phyloP scores from a whole-genome alignment of 1,284 basidiomycete species.

The Ganoderma meredithae region DNA sequence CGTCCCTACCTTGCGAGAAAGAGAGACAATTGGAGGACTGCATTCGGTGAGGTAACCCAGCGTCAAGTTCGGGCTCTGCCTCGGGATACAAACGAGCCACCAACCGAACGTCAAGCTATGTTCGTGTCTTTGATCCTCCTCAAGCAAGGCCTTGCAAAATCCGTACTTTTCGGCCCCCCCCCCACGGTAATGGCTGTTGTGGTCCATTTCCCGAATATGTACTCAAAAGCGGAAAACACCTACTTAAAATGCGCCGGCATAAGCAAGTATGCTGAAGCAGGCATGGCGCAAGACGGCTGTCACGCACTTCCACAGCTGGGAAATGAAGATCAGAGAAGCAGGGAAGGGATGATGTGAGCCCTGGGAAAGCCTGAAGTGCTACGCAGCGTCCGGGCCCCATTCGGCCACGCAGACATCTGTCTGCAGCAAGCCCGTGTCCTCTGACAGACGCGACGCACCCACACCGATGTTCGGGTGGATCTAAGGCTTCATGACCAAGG shows the following conservation, averaged over 20 bases:
- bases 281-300: not conserved
- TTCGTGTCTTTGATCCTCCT: not conserved
- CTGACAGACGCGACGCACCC: constrained; percentile 9
- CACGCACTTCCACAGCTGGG: constrained; percentile 17
- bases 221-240: constrained; percentile 8
- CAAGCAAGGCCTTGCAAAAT: not conserved
- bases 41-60: not conserved
- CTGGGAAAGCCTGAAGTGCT: constrained; percentile 3
- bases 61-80: not conserved
- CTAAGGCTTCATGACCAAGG: constrained; percentile 8
- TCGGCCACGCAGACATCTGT: constrained; percentile 10
- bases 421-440: not conserved
- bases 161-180: not conserved
- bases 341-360: constrained; percentile 21
- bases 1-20: not conserved
- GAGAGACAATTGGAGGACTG: not conserved
- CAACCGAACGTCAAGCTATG: not conserved
- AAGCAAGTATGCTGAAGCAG: not conserved
- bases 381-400: constrained; percentile 11
- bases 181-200: not conserved
- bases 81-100: not conserved
- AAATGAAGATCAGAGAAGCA: constrained; percentile 26
- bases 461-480: not conserved
- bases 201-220: not conserved
- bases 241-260: constrained; percentile 7